phyloP scores from a whole-genome alignment of 768 basidiomycete genomes.

The Coprinellus micaceus region DNA sequence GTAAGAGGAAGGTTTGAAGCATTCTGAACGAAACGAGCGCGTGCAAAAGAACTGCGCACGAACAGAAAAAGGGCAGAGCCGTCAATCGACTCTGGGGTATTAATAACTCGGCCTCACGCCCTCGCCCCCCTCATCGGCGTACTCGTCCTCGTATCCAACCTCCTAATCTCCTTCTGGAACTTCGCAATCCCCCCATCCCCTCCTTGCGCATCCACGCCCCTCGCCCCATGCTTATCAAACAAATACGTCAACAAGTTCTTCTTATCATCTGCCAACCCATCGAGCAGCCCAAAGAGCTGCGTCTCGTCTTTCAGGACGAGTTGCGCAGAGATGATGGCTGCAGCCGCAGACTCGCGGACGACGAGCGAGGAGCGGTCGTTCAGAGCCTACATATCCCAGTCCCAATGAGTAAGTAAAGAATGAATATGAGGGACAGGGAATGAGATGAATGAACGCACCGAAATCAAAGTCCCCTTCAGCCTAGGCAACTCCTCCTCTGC shows the following conservation, averaged over 20 bases:
- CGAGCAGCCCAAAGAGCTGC: constrained; percentile 75
- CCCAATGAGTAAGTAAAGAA: constrained; percentile 6
- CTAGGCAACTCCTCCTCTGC: constrained; percentile 86
- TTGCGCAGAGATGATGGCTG: constrained; percentile 79
- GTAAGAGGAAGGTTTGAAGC: no score
- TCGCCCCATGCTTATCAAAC: constrained; percentile 82
- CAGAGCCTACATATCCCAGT: constrained; percentile 45
- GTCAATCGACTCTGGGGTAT: no score
- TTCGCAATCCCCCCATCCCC: constrained; percentile 50
- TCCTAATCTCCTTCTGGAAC: constrained; percentile 75
- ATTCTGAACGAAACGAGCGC: no score
- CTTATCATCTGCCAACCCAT: constrained; percentile 84
- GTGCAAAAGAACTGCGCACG: no score
- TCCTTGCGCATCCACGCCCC: constrained; percentile 37
- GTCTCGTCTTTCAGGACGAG: constrained; percentile 79
- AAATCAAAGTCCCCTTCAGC: constrained; percentile 63
- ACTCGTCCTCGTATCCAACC: constrained; percentile 75
- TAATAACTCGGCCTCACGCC: no score
- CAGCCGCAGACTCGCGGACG: constrained; percentile 80
- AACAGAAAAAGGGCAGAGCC: no score
- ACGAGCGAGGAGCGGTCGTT: constrained; percentile 72
- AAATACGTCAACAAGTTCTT: constrained; percentile 87
- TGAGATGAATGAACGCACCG: constrained; percentile 40
- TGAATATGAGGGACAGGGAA: background rate
- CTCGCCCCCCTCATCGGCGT: constrained; percentile 52